Base-by-base conservation (phyloP, 345 rosid species). In the Bruguiera parviflora region DNA sequence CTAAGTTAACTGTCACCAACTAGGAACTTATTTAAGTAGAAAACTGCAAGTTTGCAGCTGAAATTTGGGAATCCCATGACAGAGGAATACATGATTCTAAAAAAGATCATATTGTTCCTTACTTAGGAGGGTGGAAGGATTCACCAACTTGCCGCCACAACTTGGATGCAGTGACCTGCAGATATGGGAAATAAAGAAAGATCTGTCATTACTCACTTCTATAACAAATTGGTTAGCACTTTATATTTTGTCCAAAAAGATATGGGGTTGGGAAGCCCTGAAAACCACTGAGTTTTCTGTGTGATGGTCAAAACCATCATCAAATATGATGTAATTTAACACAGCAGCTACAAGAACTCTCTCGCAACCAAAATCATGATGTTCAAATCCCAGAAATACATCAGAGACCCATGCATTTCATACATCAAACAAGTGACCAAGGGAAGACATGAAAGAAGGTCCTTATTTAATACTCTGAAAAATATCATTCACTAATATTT, bases 101-200 rank as follows among this genome's bases (percentile, higher is more conserved):
- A 62, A 49, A 47, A 66, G 37, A 20, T 57, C 35, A 27, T 47
- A 11, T 52, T 51, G 33, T 57, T 59, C 73, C 90, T 79, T 86
- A 92, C 98, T 92, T 92, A 24, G 96, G 97, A 51, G 97, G 97
- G 68, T 89, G 80, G 81, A 92, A 92, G 61, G 96, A 86, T 78
- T 92, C 96, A 76, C 98, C 98, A 39, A 92, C 89, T 80, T 87
- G 91, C 77, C 95, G 85, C 98, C 98, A 90, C 63, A 84, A 80
- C 77, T 88, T 90, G 29, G 84, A 72, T 62, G 85, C 68, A 49
- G 98, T 92, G 78, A 90, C 98, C 98, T 92, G 73, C 71, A 84
- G 24, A 76, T 53, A 72, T 47, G 75, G 29, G 57, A 56, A 66
- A 21, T 52, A 58, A 70, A 77, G 66, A 61, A 43, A 66, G 67